Conservation (phyloP, 805 yeast genomes). For the Starmerella apis region DNA sequence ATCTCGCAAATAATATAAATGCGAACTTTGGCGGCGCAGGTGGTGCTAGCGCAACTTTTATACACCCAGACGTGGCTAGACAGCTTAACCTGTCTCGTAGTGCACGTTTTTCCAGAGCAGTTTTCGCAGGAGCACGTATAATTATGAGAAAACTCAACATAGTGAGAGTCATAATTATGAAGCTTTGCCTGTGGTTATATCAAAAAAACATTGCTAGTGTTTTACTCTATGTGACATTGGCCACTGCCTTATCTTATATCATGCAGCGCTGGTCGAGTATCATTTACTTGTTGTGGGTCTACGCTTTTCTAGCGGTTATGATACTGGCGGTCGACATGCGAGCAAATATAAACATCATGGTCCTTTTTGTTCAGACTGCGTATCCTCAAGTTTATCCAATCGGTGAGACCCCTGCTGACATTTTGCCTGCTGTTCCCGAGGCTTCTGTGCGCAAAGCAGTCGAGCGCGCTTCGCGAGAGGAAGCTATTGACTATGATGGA, state of each 20-base stretch:
- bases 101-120: too few species aligned
- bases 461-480: not conserved
- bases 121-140: not conserved
- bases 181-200: not conserved
- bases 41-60: too few species aligned
- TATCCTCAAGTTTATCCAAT: slow-evolving; percentile 1
- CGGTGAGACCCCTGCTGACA: slow-evolving; percentile 1
- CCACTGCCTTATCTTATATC: not conserved
- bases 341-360: not conserved
- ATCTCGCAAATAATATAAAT: too few species aligned
- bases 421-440: not conserved
- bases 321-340: not conserved
- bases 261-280: not conserved
- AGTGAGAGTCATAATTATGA: not conserved
- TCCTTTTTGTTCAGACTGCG: not conserved
- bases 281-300: not conserved
- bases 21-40: too few species aligned
- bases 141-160: not conserved
- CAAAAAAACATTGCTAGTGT: slow-evolving; percentile 1
- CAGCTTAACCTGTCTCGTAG: too few species aligned
- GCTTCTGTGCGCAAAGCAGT: not conserved
- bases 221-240: not conserved
- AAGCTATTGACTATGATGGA: not conserved
- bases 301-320: not conserved
- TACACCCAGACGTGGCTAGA: too few species aligned